Evolutionary conservation across 176 grass and related monocot genomes (phyloP).

Genomic region (Rhynchospora pubera): DNA sequence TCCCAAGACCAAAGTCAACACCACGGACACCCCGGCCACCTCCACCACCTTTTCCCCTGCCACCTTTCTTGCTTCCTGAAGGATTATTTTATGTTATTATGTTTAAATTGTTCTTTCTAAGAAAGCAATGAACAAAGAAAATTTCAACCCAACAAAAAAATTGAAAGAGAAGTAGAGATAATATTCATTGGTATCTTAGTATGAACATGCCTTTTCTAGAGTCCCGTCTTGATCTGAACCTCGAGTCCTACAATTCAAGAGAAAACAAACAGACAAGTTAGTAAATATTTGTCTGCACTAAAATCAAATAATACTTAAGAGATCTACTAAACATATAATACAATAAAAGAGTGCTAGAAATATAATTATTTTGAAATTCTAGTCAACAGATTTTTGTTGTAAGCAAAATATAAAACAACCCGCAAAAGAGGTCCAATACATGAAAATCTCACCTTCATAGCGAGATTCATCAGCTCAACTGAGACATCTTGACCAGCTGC

Average conservation of each 20-base stretch:
- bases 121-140: not conserved
- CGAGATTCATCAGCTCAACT: slow-evolving; percentile 81
- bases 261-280: slow-evolving; percentile 17
- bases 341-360: not conserved
- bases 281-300: not conserved
- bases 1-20: slow-evolving; percentile 94
- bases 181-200: not conserved
- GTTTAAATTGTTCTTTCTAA: not conserved
- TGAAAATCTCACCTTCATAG: slow-evolving; percentile 77
- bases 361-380: not conserved
- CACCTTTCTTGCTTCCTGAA: slow-evolving; percentile 71
- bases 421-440: not conserved
- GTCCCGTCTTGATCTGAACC: slow-evolving; percentile 82
- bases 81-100: slow-evolving; percentile 13
- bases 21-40: slow-evolving; percentile 77
- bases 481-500: slow-evolving; percentile 80
- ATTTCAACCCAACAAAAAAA: not conserved
- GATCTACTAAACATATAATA: not conserved
- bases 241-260: slow-evolving; percentile 66
- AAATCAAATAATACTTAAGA: not conserved
- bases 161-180: not conserved
- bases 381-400: not conserved
- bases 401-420: not conserved
- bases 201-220: slow-evolving; percentile 64
- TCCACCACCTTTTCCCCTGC: slow-evolving; percentile 31